Evolutionary conservation across 768 basidiomycete species (phyloP).

Genomic region (Boletus reticulatus): DNA sequence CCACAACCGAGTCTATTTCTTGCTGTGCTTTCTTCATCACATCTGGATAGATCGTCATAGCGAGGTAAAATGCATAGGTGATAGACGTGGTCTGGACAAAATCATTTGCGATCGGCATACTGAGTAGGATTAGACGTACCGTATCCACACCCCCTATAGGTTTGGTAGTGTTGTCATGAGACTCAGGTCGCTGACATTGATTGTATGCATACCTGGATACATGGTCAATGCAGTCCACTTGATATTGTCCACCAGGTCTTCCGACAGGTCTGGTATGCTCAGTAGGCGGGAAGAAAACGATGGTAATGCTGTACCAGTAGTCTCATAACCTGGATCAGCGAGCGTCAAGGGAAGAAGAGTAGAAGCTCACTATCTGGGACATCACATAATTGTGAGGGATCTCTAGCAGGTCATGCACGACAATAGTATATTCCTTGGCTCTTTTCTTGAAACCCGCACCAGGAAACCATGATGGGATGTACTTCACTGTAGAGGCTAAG

Average conservation of each 20-base stretch:
- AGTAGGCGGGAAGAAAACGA: conserved; percentile 15
- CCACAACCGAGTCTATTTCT: conserved; percentile 29
- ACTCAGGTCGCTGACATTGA: not conserved
- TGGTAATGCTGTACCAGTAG: conserved; percentile 12
- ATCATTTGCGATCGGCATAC: not conserved
- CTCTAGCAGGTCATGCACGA: conserved; percentile 4
- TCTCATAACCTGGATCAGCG: not conserved
- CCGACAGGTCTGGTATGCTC: conserved; percentile 3
- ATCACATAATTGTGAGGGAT: conserved; percentile 10
- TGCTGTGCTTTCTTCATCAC: conserved; percentile 26
- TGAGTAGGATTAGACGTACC: conserved; percentile 23
- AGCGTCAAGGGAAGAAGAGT: not conserved
- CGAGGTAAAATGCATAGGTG: conserved; percentile 19
- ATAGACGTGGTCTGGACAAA: conserved; percentile 12
- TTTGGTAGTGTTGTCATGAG: not conserved
- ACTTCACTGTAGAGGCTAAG: conserved; percentile 17
- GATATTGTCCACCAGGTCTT: conserved; percentile 12
- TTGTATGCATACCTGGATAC: conserved; percentile 7
- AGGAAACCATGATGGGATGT: conserved; percentile 24
- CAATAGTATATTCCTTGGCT: conserved; percentile 7
- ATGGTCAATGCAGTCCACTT: conserved; percentile 18
- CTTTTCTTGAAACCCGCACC: conserved; percentile 17
- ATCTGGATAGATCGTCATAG: conserved; percentile 28
- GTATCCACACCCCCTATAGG: conserved; percentile 24
- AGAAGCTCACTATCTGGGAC: conserved; percentile 17